Conservation (phyloP, 1,284 basidiomycete species). For the Marasmius oreades region DNA sequence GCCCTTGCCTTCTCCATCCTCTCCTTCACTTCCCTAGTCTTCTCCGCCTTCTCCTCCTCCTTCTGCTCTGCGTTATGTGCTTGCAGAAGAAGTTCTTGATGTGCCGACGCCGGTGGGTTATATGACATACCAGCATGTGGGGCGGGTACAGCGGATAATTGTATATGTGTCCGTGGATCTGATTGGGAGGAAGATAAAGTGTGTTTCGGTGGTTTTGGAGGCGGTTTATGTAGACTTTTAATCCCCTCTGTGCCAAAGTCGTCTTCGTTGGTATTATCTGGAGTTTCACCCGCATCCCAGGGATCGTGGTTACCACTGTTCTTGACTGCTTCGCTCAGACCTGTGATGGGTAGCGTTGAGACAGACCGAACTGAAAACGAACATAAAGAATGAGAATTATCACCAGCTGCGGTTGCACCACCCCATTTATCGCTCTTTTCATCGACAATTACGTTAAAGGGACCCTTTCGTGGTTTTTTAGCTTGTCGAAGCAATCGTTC, state of each 20-base stretch:
- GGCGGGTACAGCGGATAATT: constrained; percentile 61
- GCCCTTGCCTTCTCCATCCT: constrained; percentile 50
- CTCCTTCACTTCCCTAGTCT: constrained; percentile 49
- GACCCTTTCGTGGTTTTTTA: constrained; percentile 64
- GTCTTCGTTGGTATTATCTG: background rate
- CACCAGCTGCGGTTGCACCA: constrained; percentile 8
- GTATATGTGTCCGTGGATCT: constrained; percentile 51
- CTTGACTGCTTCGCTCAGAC: constrained; percentile 64
- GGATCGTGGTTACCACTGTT: constrained; percentile 73
- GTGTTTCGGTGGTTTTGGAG: constrained; percentile 2
- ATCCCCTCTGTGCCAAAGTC: constrained; percentile 4
- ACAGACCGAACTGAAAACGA: background rate
- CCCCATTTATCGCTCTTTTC: constrained; percentile 39
- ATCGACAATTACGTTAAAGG: constrained; percentile 67
- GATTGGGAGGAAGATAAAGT: constrained; percentile 45
- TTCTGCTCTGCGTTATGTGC: constrained; percentile 72
- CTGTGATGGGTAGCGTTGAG: constrained; percentile 31
- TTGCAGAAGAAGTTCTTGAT: constrained; percentile 70
- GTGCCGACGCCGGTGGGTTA: constrained; percentile 80
- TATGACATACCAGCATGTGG: constrained; percentile 93
- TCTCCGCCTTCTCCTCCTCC: constrained; percentile 51
- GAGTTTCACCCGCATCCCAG: constrained; percentile 42
- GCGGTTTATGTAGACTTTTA: background rate
- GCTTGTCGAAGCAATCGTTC: constrained; percentile 71
- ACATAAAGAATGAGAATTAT: background rate